Conservation (phyloP, 2,329 filamentous ascomycete species). For the Ophiocordyceps camponoti-saundersi region DNA sequence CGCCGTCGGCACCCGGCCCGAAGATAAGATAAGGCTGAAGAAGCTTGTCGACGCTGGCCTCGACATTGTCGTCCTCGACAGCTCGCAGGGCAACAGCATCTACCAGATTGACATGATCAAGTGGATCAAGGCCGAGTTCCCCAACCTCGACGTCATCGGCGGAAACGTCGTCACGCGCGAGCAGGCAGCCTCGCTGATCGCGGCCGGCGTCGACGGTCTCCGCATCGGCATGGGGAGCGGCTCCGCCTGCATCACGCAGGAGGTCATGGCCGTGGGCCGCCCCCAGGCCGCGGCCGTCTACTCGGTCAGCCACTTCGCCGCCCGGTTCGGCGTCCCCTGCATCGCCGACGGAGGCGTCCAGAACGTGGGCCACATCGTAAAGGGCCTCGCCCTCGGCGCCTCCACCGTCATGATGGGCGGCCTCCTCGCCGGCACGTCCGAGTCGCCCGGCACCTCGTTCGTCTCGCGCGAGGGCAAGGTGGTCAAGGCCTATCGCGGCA, state of each 20-base stretch:
- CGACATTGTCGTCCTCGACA: constrained; percentile 89
- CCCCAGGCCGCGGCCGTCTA: constrained; percentile 89
- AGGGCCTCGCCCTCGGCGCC: constrained; percentile 86
- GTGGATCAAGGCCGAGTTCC: constrained; percentile 79
- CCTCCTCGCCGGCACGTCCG: constrained; percentile 88
- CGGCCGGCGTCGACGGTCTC: constrained; percentile 85
- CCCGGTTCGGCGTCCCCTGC: constrained; percentile 87
- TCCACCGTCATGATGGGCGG: constrained; percentile 99
- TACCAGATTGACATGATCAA: constrained; percentile 98
- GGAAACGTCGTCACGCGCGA: constrained; percentile 97
- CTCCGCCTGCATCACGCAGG: constrained; percentile 95
- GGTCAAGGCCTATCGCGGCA: constrained; percentile 97
- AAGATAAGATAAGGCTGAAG: constrained; percentile 74
- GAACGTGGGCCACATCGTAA: constrained; percentile 98
- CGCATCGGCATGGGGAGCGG: constrained; percentile 98
- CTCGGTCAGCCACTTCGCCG: constrained; percentile 77
- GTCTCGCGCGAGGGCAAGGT: constrained; percentile 93
- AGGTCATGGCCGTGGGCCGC: constrained; percentile 97
- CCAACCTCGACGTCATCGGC: constrained; percentile 81
- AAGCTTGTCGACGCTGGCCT: constrained; percentile 88
- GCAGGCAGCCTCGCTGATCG: constrained; percentile 83
- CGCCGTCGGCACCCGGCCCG: constrained; percentile 84
- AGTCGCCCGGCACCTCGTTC: constrained; percentile 93
- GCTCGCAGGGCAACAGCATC: constrained; percentile 94
- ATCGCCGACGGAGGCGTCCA: constrained; percentile 97